A percentile compares a stretch with the other conserved stretches of the same genome.
phyloP scores from a whole-genome alignment of 2,329 filamentous ascomycete genomes.

The Sclerotinia subarctica region DNA sequence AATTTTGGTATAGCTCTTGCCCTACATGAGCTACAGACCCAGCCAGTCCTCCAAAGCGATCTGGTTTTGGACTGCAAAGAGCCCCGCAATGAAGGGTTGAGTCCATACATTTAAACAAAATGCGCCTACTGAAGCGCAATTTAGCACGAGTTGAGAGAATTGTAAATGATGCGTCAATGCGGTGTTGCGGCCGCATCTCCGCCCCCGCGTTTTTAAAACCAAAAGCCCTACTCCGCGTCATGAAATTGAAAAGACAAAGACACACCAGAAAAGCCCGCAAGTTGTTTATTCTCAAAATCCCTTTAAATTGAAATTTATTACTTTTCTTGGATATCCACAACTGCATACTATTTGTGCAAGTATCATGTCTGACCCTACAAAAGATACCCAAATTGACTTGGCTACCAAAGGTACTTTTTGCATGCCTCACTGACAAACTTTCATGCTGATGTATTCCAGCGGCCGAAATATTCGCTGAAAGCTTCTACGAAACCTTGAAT shows the following conservation, averaged over 20 bases:
- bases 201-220: conserved; percentile 12
- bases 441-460: conserved; percentile 46
- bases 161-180: background rate
- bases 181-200: background rate
- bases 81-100: conserved; percentile 26
- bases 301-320: background rate
- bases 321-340: background rate
- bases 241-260: background rate
- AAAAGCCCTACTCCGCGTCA: conserved; percentile 10
- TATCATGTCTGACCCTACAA: conserved; percentile 44
- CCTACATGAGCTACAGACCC: conserved; percentile 33
- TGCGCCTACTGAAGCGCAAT: background rate
- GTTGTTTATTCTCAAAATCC: background rate
- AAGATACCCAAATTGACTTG: conserved; percentile 44
- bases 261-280: background rate
- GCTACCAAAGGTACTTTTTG: conserved; percentile 36
- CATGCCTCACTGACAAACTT: background rate
- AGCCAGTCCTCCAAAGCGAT: conserved; percentile 21
- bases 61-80: conserved; percentile 22
- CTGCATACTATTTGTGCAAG: background rate
- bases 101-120: conserved; percentile 20
- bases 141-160: background rate
- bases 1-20: conserved; percentile 13
- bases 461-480: conserved; percentile 67
- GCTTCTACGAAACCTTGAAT: conserved; percentile 74